phyloP scores from a whole-genome alignment of 2,329 filamentous ascomycete species.

The Drechmeria coniospora region DNA sequence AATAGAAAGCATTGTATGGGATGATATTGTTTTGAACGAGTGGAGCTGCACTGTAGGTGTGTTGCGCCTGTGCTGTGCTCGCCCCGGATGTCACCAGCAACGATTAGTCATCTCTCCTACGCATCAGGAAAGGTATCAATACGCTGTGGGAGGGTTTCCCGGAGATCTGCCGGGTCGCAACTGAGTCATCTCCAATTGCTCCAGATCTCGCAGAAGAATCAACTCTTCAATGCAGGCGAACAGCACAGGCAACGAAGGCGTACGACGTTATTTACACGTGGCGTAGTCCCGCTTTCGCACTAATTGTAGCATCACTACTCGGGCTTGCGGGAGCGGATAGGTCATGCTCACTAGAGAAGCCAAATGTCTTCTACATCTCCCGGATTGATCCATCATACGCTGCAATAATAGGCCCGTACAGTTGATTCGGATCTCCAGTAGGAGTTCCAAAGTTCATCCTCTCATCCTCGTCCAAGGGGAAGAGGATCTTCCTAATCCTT shows the following conservation, averaged over 20 bases:
- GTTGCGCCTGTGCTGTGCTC: not conserved
- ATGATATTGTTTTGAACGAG: not conserved
- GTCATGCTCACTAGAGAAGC: no score
- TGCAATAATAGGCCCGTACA: conserved; percentile 6
- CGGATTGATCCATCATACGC: conserved; percentile 5
- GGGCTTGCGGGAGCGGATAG: no score
- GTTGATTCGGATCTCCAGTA: conserved; percentile 3
- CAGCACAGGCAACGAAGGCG: no score
- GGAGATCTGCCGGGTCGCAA: not conserved
- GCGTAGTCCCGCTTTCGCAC: no score
- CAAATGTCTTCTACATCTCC: not conserved
- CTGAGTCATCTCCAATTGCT: not conserved
- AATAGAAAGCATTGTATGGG: not conserved
- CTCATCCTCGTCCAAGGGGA: conserved; percentile 1
- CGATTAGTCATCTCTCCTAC: not conserved
- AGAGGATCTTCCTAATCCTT: conserved; percentile 5
- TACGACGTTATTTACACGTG: no score
- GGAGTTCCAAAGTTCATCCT: conserved; percentile 5
- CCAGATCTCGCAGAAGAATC: no score
- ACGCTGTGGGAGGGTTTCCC: not conserved
- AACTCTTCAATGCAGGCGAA: no score
- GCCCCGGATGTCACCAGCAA: not conserved
- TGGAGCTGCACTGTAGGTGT: not conserved
- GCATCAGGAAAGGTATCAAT: not conserved
- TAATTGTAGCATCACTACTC: no score